phyloP scores from a whole-genome alignment of 73 alveolate genomes.

The Paramecium sonneborni region DNA sequence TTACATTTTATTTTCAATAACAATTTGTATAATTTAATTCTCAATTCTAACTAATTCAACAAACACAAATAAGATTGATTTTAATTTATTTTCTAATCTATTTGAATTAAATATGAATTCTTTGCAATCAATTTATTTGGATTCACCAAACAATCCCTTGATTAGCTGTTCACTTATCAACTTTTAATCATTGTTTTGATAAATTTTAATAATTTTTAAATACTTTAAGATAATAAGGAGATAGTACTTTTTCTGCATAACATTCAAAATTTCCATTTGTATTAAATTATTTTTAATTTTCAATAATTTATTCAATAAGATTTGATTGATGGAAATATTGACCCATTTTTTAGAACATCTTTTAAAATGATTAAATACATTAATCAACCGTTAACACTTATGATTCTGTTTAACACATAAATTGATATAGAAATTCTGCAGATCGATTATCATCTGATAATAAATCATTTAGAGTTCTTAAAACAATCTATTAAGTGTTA shows the following conservation, averaged over 20 bases:
- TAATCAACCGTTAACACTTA: background rate
- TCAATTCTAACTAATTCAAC: constrained; percentile 27
- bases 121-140: background rate
- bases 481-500: background rate
- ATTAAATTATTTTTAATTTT: background rate
- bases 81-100: background rate
- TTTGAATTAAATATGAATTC: background rate
- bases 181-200: background rate
- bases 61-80: background rate
- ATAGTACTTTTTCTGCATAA: background rate
- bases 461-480: background rate
- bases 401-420: background rate
- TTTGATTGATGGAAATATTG: background rate
- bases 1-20: background rate
- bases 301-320: background rate
- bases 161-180: background rate
- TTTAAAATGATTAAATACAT: background rate
- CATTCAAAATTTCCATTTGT: constrained; percentile 1
- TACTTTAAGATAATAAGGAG: background rate
- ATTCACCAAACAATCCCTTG: background rate
- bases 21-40: background rate
- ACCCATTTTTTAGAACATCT: background rate
- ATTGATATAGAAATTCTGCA: background rate
- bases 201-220: background rate
- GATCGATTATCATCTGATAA: background rate